Base-by-base conservation (phyloP, 768 basidiomycete species). In the Lyophyllum atratum region DNA sequence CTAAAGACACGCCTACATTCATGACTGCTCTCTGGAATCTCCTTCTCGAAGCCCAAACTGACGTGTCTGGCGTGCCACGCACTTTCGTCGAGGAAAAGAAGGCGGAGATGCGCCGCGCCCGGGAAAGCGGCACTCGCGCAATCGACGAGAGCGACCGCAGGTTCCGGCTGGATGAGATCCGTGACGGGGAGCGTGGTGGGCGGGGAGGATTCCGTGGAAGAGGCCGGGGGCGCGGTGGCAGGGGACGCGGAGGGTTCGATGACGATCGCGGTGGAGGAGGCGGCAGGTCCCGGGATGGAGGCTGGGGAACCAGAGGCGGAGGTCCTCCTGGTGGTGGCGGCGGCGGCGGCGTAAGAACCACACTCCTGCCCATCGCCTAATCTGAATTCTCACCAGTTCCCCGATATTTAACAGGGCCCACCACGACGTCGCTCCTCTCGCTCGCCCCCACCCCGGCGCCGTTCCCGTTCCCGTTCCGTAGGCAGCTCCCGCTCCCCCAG, bases 61-160 rank as follows among this genome's bases (percentile, higher is more conserved):
- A 92, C 28, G 83, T 89, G 1, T 90, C 92, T 10, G 95, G 95
- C 58, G 91, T 99, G 0, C 97, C 97, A 8, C 83, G 85, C 11
- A 90, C 90, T 11, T 92, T 96, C 66, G 83, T 97, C 2, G 93
- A 97, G 63, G 87, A 89, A 70, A 95, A 96, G 75, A 97, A 97
- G 70, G 85, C 85, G 65, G 94, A 96, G 69, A 86, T 96, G 83
- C 80, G 90, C n/a, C 80, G 78, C 55, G 85, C 83, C 21, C 76
- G 82, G 46, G 83, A 85, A 57, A 81, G 74, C 33, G 89, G 92
- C 64, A 78, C 78, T 6, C 78, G 84, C 19, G 83, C 85, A 2
- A 76, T 92, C 54, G 85, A 86, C 43, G 88, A 92, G 64, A 78
- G 87, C 50, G 89, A 90, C 65, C 80, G 90, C 54, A 76, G 91